Percentiles rank a stretch among this genome's conserved stretches.
phyloP scores from a whole-genome alignment of 768 basidiomycete species.

The Phlegmacium glaucopus region DNA sequence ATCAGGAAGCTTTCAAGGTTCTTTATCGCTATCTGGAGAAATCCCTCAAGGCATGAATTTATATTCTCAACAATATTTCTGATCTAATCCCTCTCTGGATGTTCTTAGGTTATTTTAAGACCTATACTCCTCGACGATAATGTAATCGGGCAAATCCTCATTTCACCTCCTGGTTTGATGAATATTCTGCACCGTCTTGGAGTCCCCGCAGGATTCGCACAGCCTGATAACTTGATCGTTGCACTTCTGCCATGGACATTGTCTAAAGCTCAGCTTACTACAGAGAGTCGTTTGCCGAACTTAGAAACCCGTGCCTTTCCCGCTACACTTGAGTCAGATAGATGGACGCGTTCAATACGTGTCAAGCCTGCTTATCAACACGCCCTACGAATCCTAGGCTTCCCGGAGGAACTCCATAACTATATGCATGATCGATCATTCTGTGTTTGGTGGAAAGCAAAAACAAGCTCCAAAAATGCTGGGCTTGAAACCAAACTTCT shows the following conservation, averaged over 20 bases:
- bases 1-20: conserved; percentile 35
- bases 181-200: conserved; percentile 34
- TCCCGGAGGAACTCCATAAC: conserved; percentile 46
- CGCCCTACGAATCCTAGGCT: conserved; percentile 41
- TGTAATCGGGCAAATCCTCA: conserved; percentile 52
- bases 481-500: conserved; percentile 40
- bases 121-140: conserved; percentile 44
- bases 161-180: conserved; percentile 13
- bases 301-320: background rate
- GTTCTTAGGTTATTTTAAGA: conserved; percentile 44
- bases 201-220: conserved; percentile 35
- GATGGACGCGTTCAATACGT: conserved; percentile 21
- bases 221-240: conserved; percentile 32
- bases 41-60: conserved; percentile 41
- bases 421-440: conserved; percentile 40
- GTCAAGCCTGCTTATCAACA: conserved; percentile 29
- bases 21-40: conserved; percentile 45
- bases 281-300: conserved; percentile 21
- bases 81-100: conserved; percentile 4
- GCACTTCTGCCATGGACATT: conserved; percentile 48
- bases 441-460: conserved; percentile 42
- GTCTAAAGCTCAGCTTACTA: conserved; percentile 27
- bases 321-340: conserved; percentile 6
- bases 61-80: background rate
- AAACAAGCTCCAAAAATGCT: conserved; percentile 5